Evolutionary conservation across 2,329 filamentous ascomycete species (phyloP).

Genomic region (Hypomyces perniciosus): DNA sequence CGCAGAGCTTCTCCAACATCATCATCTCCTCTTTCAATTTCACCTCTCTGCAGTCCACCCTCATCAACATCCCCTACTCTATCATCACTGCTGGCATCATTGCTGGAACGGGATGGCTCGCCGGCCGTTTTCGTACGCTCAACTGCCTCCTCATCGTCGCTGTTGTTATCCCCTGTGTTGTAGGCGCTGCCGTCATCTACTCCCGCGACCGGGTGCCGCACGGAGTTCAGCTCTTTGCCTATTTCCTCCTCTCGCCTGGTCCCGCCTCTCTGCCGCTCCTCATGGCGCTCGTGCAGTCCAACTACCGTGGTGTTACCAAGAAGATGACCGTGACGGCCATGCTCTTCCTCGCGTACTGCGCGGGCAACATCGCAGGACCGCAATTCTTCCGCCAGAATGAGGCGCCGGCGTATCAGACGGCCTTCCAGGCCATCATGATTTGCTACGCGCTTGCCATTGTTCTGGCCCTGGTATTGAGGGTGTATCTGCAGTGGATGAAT

Average conservation of each 20-base stretch:
- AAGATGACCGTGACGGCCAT: constrained; percentile 54
- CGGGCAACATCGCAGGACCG: constrained; percentile 51
- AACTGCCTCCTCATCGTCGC: constrained; percentile 47
- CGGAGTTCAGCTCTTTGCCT: constrained; percentile 48
- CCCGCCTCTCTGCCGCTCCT: constrained; percentile 49
- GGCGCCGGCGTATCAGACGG: constrained; percentile 46
- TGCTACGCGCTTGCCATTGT: constrained; percentile 47
- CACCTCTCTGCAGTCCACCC: constrained; percentile 46
- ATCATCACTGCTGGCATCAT: constrained; percentile 44
- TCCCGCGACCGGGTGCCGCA: constrained; percentile 34
- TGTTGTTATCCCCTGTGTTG: constrained; percentile 45
- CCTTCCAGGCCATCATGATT: constrained; percentile 50
- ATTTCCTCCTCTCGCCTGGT: constrained; percentile 50
- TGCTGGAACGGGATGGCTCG: constrained; percentile 43
- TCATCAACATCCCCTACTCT: constrained; percentile 55
- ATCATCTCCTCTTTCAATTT: constrained; percentile 52
- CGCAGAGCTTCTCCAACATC: constrained; percentile 53
- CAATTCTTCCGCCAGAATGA: constrained; percentile 47
- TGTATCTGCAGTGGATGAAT: constrained; percentile 44
- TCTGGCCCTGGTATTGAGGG: constrained; percentile 38
- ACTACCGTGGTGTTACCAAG: constrained; percentile 53
- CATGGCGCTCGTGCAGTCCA: constrained; percentile 49
- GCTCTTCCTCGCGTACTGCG: constrained; percentile 50
- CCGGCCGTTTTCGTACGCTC: constrained; percentile 44
- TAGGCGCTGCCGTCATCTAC: constrained; percentile 49